These are phyloP conservation scores for Rhizopus delemar DNA, from an alignment of 371 early-diverging fungal genomes.

Conservation along the genomic window DNA sequence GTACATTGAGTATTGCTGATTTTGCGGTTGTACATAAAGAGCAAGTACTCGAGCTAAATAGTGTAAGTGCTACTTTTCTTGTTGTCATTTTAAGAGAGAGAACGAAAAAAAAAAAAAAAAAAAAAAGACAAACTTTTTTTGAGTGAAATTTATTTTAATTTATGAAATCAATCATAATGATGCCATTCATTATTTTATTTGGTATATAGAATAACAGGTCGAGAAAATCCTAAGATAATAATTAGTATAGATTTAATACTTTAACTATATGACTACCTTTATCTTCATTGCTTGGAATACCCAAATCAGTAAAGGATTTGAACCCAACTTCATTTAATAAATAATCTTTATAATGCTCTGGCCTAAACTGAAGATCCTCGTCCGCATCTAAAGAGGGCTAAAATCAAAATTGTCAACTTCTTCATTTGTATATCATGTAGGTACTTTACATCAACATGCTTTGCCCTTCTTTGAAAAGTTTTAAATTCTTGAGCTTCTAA, in stretches of 20 bases:
- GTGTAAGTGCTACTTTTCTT: constrained; percentile 42
- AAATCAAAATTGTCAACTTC: neutral
- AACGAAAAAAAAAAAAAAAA: constrained; percentile 2
- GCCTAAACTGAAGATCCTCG: constrained; percentile 30
- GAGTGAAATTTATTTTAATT: too few species aligned
- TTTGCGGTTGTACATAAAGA: constrained; percentile 53
- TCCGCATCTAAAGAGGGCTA: constrained; percentile 25
- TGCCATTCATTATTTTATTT: too few species aligned
- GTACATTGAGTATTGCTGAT: constrained; percentile 42
- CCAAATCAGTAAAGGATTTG: constrained; percentile 15
- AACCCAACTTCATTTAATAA: constrained; percentile 40
- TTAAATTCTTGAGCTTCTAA: constrained; percentile 73
- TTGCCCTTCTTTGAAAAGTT: constrained; percentile 56
- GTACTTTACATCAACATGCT: constrained; percentile 27
- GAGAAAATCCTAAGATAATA: constrained; percentile 2
- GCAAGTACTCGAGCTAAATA: constrained; percentile 56
- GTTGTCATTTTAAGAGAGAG: constrained; percentile 28
- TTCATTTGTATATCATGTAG: neutral
- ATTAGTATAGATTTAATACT: neutral
- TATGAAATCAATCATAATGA: too few species aligned
- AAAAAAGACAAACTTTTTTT: neutral
- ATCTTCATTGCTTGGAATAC: constrained; percentile 20
- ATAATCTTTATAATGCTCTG: constrained; percentile 40
- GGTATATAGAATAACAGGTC: constrained; percentile 5
- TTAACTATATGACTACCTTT: constrained; percentile 26